Evolutionary conservation across 352 stramenopile species (phyloP).

Genomic region (Phytopythium helicoides): DNA sequence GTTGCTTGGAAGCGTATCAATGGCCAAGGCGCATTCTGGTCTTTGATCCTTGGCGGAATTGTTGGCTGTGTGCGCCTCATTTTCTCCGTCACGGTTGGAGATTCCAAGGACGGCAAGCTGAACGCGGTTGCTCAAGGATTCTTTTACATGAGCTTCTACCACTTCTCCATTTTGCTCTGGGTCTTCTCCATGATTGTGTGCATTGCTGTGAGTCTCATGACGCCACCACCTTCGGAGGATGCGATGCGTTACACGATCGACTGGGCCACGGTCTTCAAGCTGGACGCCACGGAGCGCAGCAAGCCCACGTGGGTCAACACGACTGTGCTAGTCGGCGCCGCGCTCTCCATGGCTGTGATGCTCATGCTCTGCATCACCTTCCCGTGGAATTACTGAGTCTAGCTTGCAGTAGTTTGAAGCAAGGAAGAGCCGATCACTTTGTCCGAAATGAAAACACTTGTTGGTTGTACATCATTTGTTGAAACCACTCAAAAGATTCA

Average conservation of each 20-base stretch:
- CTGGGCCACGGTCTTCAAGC: slow-evolving; percentile 48
- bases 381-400: too few relatives aligned
- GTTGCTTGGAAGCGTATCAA: slow-evolving; percentile 53
- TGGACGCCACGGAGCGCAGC: slow-evolving; percentile 42
- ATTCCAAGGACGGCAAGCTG: slow-evolving; percentile 38
- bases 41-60: slow-evolving; percentile 44
- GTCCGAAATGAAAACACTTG: too few relatives aligned
- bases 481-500: too few relatives aligned
- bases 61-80: slow-evolving; percentile 49
- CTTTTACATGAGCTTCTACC: slow-evolving; percentile 75
- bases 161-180: slow-evolving; percentile 63
- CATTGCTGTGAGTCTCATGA: slow-evolving; percentile 49
- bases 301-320: slow-evolving; percentile 49
- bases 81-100: slow-evolving; percentile 53
- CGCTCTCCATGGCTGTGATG: slow-evolving; percentile 38
- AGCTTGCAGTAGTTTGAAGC: too few relatives aligned
- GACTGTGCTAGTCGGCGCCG: slow-evolving; percentile 4
- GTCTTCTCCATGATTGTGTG: slow-evolving; percentile 42
- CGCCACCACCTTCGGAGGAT: slow-evolving; percentile 31
- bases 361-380: slow-evolving; percentile 41
- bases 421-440: too few relatives aligned
- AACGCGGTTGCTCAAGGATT: slow-evolving; percentile 41
- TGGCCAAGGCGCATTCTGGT: slow-evolving; percentile 42
- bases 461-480: too few relatives aligned
- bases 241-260: slow-evolving; percentile 51